A percentile compares a stretch with the other conserved stretches of the same genome.
These are phyloP conservation scores for Nannochloropsis salina DNA, from an alignment of 108 stramenopile genomes.

Conservation along the genomic window DNA sequence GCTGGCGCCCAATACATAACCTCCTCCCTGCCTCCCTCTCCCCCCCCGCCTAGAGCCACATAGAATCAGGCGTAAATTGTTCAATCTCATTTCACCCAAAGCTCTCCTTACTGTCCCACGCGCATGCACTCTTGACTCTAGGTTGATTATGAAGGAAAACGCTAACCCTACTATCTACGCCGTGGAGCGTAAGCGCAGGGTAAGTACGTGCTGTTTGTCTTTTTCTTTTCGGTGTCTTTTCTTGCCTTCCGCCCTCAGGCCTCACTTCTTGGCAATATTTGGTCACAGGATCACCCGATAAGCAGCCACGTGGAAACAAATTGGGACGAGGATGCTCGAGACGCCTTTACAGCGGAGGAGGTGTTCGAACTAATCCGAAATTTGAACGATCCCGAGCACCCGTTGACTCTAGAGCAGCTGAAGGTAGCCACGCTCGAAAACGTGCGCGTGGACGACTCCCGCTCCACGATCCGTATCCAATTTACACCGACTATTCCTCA, in stretches of 20 bases:
- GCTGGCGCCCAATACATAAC: no score
- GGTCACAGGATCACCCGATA: not conserved
- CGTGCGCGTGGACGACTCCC: slow-evolving; percentile 40
- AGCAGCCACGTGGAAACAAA: slow-evolving; percentile 20
- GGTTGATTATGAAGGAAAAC: slow-evolving; percentile 36
- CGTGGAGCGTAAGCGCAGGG: slow-evolving; percentile 21
- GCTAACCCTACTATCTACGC: slow-evolving; percentile 50
- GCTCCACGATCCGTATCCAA: slow-evolving; percentile 30
- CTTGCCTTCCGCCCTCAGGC: not conserved
- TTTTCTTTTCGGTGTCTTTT: not conserved
- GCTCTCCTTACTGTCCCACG: no score
- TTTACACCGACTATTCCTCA: slow-evolving; percentile 88
- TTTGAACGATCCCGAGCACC: slow-evolving; percentile 98
- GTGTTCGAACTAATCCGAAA: slow-evolving; percentile 91
- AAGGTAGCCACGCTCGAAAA: slow-evolving; percentile 73
- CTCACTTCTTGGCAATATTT: not conserved
- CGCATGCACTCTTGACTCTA: no score
- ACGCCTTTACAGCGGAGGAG: slow-evolving; percentile 63
- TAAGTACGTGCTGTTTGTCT: not conserved
- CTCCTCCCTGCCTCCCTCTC: no score
- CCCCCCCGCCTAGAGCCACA: no score
- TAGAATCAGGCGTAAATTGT: no score
- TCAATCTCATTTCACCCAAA: no score
- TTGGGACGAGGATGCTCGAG: slow-evolving; percentile 42
- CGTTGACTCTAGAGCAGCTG: slow-evolving; percentile 89